A percentile compares a stretch with the other conserved stretches of the same genome.
Conservation (phyloP, 2,329 filamentous ascomycete genomes). For the Ophiostoma quercus region DNA sequence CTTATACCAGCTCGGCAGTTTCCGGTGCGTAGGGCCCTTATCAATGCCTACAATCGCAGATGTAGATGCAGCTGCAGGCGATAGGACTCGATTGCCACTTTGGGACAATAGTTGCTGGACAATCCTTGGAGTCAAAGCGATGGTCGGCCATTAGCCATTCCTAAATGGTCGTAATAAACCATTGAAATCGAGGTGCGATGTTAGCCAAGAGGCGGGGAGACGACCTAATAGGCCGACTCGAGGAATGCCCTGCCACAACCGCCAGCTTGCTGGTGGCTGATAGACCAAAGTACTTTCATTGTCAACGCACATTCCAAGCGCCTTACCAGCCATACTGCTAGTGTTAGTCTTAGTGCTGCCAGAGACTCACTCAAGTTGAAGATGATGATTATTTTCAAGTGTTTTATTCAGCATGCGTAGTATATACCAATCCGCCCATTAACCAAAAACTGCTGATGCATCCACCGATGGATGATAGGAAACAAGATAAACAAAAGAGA, state of each 20-base stretch:
- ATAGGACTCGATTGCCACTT: slow-evolving; percentile 9
- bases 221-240: not conserved
- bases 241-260: slow-evolving; percentile 8
- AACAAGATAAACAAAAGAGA: not conserved
- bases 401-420: not conserved
- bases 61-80: slow-evolving; percentile 1
- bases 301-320: not conserved
- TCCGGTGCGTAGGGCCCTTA: not conserved
- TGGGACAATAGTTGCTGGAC: not conserved
- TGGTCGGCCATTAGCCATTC: not conserved
- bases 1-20: not conserved
- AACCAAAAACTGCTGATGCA: not conserved
- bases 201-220: slow-evolving; percentile 4
- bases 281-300: not conserved
- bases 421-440: slow-evolving; percentile 6
- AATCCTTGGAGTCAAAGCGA: not conserved
- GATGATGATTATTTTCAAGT: not conserved
- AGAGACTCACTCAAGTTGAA: not conserved
- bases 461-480: not conserved
- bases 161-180: not conserved
- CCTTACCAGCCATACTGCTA: not conserved
- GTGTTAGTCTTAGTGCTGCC: no score
- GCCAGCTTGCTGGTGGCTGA: not conserved
- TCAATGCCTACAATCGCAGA: not conserved
- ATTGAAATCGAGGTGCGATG: not conserved